Base-by-base conservation (phyloP, 176 grass and related monocot species). In the Zea luxurians region DNA sequence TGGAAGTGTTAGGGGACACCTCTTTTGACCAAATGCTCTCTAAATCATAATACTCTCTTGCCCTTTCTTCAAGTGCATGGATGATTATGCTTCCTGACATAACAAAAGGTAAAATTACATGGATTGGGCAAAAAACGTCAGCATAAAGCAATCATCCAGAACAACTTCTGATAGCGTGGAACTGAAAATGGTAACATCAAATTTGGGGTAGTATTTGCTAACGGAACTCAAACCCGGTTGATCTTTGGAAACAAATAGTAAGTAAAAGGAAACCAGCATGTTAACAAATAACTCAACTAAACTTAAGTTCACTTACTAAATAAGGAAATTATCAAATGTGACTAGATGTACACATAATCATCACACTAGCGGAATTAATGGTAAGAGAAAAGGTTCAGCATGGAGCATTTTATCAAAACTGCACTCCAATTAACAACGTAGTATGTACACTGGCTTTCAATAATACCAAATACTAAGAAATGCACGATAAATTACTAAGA, bases 61-160 rank as follows among this genome's bases (percentile, higher is more conserved):
- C 95, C 74, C 89, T 97, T 82, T 97, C 95, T 83, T 97, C 95
- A 80, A 97, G 91, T 15, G 89, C 91, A 42, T 97, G 95, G 81
- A 97, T 81, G 74, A 97, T 85, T 49, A 97, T 90, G 57, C 80
- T 92, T 84, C 95, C 95, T 97, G 77, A 70, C 5, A 82, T 34
- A 73, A 78, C 60, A 16, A 64, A 50, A 69, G 17, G 13, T 8
- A 18, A 44, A 12, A n/a, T 50, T 50, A 36, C 15, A 78, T 2
- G 7, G 40, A 46, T 42, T 37, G 13, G 41, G n/a, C 20, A 70
- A 41, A 17, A 64, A 35, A 21, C 17, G 16, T 18, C 63, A 10
- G 1, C 42, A 81, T 52, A 9, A 15, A 27, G 16, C 10, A 50
- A 61, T 6, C 18, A 57, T 68, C 59, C 18, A 59, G 60, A 61